A percentile compares a stretch with the other conserved stretches of the same genome.
Conservation (phyloP, 176 grass and related monocot species). For the Aegilops umbellulata region DNA sequence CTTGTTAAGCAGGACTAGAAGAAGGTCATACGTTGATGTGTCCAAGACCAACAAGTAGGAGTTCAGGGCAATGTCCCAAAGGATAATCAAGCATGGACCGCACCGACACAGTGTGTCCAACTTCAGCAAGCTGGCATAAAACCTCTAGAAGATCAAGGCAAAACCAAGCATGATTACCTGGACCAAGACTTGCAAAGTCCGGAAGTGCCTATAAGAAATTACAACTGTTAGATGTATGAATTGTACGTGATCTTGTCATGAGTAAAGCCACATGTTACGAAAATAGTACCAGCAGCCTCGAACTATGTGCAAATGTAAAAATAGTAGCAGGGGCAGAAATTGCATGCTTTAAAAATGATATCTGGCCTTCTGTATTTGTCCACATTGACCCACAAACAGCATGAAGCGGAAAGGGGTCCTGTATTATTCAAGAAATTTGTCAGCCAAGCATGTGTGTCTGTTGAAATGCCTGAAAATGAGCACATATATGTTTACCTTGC, state of each 20-base stretch:
- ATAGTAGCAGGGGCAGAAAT: slow-evolving; percentile 48
- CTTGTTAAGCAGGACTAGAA: slow-evolving; percentile 1
- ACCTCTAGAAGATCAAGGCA: slow-evolving; percentile 74
- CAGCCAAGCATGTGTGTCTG: slow-evolving; percentile 8
- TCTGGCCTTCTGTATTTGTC: slow-evolving; percentile 79
- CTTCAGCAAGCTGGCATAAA: slow-evolving; percentile 78
- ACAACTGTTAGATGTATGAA: slow-evolving; percentile 17
- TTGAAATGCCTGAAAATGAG: slow-evolving; percentile 11
- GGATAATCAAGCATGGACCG: slow-evolving; percentile 57
- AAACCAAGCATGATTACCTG: slow-evolving; percentile 86
- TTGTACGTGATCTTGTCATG: neutral
- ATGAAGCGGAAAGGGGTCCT: slow-evolving; percentile 87
- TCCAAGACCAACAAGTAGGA: slow-evolving; percentile 66
- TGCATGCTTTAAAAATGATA: slow-evolving; percentile 77
- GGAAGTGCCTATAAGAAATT: slow-evolving; percentile 46
- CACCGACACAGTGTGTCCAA: slow-evolving; percentile 52
- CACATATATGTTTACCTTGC: slow-evolving; percentile 47
- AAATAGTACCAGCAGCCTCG: slow-evolving; percentile 44
- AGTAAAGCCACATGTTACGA: neutral
- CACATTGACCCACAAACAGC: slow-evolving; percentile 82
- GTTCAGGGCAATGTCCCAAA: slow-evolving; percentile 55
- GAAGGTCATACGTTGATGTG: slow-evolving; percentile 49
- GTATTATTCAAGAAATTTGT: slow-evolving; percentile 35
- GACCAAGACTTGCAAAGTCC: slow-evolving; percentile 52
- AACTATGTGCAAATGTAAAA: slow-evolving; percentile 76